These are phyloP conservation scores for Diplodia scrobiculata DNA, from an alignment of 2,329 filamentous ascomycete species.

Conservation along the genomic window DNA sequence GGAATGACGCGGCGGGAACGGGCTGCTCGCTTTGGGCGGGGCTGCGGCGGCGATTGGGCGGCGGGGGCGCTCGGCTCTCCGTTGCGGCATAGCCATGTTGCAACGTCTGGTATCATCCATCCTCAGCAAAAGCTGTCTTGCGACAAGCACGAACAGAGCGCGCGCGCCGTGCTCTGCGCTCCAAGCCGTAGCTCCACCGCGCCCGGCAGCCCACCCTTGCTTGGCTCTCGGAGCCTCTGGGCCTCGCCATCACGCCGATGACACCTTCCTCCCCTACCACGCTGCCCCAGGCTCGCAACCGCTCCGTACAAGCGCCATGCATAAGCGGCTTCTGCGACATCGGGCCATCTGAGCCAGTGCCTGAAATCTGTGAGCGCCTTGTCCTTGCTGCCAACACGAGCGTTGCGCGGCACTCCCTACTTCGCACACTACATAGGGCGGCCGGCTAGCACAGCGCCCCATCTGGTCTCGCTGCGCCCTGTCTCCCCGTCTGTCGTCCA, in stretches of 20 bases:
- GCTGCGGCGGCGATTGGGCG: slow-evolving; percentile 16
- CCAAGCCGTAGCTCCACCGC: slow-evolving; percentile 14
- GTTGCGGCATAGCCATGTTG: slow-evolving; percentile 28
- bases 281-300: slow-evolving; percentile 3
- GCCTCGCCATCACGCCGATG: slow-evolving; percentile 39
- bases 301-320: slow-evolving; percentile 45
- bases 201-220: slow-evolving; percentile 23
- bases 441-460: slow-evolving; percentile 26
- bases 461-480: slow-evolving; percentile 39
- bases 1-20: slow-evolving; percentile 10
- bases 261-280: slow-evolving; percentile 41
- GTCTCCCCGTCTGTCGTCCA: slow-evolving; percentile 28
- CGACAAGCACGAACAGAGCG: slow-evolving; percentile 16
- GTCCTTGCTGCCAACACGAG: slow-evolving; percentile 17
- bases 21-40: background rate
- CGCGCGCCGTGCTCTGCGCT: slow-evolving; percentile 9
- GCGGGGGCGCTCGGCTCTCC: slow-evolving; percentile 21
- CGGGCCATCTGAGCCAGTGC: slow-evolving; percentile 40
- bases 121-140: slow-evolving; percentile 22
- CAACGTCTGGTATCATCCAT: slow-evolving; percentile 28
- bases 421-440: slow-evolving; percentile 31
- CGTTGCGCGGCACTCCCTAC: slow-evolving; percentile 35
- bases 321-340: slow-evolving; percentile 45
- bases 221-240: slow-evolving; percentile 16
- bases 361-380: slow-evolving; percentile 38